Evolutionary conservation across 169 alveolate genomes (phyloP), one percentile per base, ranked within the genome.

Genomic region (Plasmodium gallinaceum): DNA sequence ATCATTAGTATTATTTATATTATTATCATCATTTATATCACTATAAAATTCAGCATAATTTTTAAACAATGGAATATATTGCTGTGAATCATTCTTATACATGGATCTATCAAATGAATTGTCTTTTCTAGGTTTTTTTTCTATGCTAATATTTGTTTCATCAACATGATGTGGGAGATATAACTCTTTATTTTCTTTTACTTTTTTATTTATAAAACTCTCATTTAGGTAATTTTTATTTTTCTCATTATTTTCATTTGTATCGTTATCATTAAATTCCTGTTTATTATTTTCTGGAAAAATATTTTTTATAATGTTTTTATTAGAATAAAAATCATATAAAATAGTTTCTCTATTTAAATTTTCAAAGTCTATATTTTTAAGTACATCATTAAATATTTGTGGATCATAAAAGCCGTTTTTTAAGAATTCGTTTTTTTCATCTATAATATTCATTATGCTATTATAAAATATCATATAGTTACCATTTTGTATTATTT

Each of bases 361-460:
- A 69, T 73, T 54, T 5, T 66, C 57, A 14, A 51, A 0, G 37
- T 74, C 75, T 7, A 58, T 62, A 88, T 57, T 69, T 68, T 87
- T 61, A 60, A 83, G 70, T 20, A 60, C 14, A 20, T 88, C 88
- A 20, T 73, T 80, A 76, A 90, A 65, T 51, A 70, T 60, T 10
- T 71, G 91, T 45, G 91, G 52, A 88, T 87, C 85, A 7, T 87
- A 71, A 42, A 76, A 48, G 5, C 46, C 54, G 60, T 70, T 76
- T 24, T 62, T 75, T 26, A 72, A 62, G 39, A 61, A 16, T 10
- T 20, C 24, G 9, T 24, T 69, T 62, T 78, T 78, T 14, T 74
- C 88, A 52, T 78, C 70, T 26, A 60, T 60, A 7, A 73, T 74
- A 37, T 88, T 72, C 66, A 88, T 88, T 70, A 74, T 32, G 58